Evolutionary conservation across 805 yeast genomes (phyloP).

Genomic region (Candida koratica): DNA sequence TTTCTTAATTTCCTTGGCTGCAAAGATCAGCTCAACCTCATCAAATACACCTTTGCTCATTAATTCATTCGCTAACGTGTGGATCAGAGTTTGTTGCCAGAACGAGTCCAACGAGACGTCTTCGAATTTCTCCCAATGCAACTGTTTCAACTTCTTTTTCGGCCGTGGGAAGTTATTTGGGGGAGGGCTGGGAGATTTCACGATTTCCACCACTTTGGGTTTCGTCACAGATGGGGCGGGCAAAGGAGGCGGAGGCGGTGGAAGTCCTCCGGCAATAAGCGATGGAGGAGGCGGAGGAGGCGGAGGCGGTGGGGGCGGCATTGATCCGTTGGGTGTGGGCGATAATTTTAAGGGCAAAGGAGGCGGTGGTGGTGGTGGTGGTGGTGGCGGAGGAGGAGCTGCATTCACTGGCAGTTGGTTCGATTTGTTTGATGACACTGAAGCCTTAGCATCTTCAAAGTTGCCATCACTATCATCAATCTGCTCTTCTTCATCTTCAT

Average conservation of each 20-base stretch:
- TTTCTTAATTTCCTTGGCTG: constrained; percentile 49
- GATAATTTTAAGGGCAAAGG: constrained; percentile 21
- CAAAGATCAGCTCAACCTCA: constrained; percentile 59
- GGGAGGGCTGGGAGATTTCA: constrained; percentile 17
- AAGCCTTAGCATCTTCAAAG: constrained; percentile 2
- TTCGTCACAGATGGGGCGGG: constrained; percentile 26
- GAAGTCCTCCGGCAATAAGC: constrained; percentile 16
- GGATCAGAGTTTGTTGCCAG: constrained; percentile 53
- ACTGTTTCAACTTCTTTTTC: constrained; percentile 62
- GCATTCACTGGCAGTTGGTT: constrained; percentile 10
- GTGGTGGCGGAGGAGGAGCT: constrained; percentile 22
- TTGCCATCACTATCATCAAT: constrained; percentile 3
- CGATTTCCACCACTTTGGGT: constrained; percentile 18
- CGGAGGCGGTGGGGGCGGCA: constrained; percentile 15
- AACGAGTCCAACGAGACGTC: constrained; percentile 49
- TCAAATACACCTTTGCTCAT: constrained; percentile 58
- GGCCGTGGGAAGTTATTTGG: constrained; percentile 54
- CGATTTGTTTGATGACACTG: constrained; percentile 26
- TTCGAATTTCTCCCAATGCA: constrained; percentile 79
- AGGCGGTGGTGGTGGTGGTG: constrained; percentile 16
- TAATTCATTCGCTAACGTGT: constrained; percentile 45
- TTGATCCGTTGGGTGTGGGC: constrained; percentile 14
- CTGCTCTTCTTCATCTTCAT: constrained; percentile 15
- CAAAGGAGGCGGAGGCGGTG: constrained; percentile 18
- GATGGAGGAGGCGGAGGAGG: constrained; percentile 22